Percentiles rank a stretch among this genome's conserved stretches.
Conservation (phyloP, 2,329 filamentous ascomycete genomes). For the Sporothrix protearum region DNA sequence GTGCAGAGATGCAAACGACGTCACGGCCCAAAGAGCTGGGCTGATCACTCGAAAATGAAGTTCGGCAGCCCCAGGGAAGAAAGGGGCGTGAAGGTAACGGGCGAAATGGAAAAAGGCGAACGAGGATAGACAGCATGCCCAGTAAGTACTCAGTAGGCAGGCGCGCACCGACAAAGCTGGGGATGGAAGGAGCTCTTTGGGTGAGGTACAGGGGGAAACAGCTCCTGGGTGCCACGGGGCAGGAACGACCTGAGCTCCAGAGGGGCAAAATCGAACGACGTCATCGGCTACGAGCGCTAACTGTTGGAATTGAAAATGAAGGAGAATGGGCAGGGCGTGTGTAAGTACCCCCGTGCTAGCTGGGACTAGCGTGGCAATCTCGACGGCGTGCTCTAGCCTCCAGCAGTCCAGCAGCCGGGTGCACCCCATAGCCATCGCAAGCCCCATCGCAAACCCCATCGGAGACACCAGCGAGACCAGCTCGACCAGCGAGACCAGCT, state of each 20-base stretch:
- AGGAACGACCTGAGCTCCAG: slow-evolving; percentile 1
- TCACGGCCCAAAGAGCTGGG: background rate
- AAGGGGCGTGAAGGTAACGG: background rate
- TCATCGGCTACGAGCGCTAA: slow-evolving; percentile 5
- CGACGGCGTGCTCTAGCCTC: background rate
- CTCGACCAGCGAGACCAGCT: too few relatives aligned
- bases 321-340: slow-evolving; percentile 16
- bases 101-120: slow-evolving; percentile 3
- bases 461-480: too few relatives aligned
- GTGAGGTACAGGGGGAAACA: background rate
- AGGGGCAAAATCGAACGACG: slow-evolving; percentile 20
- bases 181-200: background rate
- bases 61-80: background rate
- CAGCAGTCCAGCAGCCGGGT: background rate
- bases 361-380: slow-evolving; percentile 7
- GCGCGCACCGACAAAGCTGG: background rate
- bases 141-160: background rate
- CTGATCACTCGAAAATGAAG: background rate
- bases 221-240: background rate
- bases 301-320: background rate
- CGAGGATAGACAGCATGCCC: background rate
- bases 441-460: background rate
- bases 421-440: background rate
- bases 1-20: slow-evolving; percentile 8
- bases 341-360: slow-evolving; percentile 24